Conservation (phyloP, 1,284 basidiomycete species). For the Ustilago curta region DNA sequence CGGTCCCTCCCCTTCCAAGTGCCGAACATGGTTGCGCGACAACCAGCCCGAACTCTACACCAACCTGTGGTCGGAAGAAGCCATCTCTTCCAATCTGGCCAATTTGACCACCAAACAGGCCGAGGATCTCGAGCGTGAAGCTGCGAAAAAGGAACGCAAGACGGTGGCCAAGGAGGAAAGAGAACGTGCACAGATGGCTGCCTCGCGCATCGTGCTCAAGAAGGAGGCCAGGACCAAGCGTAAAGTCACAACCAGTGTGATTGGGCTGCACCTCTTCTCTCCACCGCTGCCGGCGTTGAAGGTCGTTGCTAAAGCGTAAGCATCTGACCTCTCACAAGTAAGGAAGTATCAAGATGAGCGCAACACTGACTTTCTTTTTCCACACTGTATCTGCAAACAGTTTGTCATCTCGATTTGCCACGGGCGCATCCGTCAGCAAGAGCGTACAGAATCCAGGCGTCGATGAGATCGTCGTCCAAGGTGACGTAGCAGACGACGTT, state of each 20-base stretch:
- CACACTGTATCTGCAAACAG: constrained; percentile 12
- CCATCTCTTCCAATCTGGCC: constrained; percentile 60
- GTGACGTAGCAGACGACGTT: constrained; percentile 67
- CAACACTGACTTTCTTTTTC: constrained; percentile 1
- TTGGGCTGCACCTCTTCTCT: constrained; percentile 65
- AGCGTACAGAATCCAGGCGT: constrained; percentile 62
- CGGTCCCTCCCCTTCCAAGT: constrained; percentile 60
- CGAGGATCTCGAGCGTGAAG: constrained; percentile 65
- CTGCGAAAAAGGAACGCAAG: constrained; percentile 66
- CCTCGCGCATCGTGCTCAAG: constrained; percentile 61
- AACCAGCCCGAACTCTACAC: constrained; percentile 54
- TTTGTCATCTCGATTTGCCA: constrained; percentile 64
- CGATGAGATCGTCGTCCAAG: constrained; percentile 68
- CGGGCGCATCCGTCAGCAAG: constrained; percentile 67
- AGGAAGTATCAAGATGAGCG: no score
- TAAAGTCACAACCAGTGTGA: constrained; percentile 66
- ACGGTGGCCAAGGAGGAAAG: constrained; percentile 67
- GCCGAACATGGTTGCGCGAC: constrained; percentile 59
- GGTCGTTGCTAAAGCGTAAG: constrained; percentile 66
- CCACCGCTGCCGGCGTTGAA: constrained; percentile 66
- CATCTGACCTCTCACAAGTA: not conserved
- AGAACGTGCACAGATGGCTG: constrained; percentile 57
- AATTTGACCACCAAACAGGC: constrained; percentile 65
- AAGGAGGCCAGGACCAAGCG: constrained; percentile 65
- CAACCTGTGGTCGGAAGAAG: constrained; percentile 63